Conservation (phyloP, 1,284 basidiomycete genomes). For the Phylloboletellus chloephorus region DNA sequence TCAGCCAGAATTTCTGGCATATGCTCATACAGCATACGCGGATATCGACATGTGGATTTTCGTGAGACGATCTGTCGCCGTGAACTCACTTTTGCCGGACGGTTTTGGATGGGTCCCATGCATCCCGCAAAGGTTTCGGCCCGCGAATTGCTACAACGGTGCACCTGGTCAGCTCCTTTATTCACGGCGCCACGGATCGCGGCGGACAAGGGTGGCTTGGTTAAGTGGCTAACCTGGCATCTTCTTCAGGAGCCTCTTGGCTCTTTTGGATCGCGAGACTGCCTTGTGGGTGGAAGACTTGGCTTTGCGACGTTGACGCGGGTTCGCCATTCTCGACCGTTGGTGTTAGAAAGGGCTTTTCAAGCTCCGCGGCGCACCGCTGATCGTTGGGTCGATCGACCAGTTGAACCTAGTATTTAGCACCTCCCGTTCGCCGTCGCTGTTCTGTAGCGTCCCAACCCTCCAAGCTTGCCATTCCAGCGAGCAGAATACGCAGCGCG, state of each 20-base stretch:
- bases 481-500: not conserved
- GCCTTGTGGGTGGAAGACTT: constrained; percentile 67
- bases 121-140: constrained; percentile 76
- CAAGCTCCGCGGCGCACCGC: constrained; percentile 15
- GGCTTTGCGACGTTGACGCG: constrained; percentile 79
- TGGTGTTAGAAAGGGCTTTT: constrained; percentile 9
- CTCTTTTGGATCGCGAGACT: constrained; percentile 64
- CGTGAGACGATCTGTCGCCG: not conserved
- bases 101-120: constrained; percentile 88
- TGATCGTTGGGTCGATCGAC: not conserved
- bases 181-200: constrained; percentile 1
- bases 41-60: not conserved
- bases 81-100: constrained; percentile 84
- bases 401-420: too few relatives aligned
- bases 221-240: constrained; percentile 52
- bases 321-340: constrained; percentile 72
- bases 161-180: constrained; percentile 7
- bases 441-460: too few relatives aligned
- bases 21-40: not conserved
- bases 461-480: too few relatives aligned
- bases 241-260: constrained; percentile 73
- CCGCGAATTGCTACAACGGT: constrained; percentile 65
- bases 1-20: not conserved
- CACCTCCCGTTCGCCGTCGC: too few relatives aligned
- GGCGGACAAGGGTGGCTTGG: not conserved